phyloP scores from a whole-genome alignment of 2,329 filamentous ascomycete genomes.

The Fusarium napiforme region DNA sequence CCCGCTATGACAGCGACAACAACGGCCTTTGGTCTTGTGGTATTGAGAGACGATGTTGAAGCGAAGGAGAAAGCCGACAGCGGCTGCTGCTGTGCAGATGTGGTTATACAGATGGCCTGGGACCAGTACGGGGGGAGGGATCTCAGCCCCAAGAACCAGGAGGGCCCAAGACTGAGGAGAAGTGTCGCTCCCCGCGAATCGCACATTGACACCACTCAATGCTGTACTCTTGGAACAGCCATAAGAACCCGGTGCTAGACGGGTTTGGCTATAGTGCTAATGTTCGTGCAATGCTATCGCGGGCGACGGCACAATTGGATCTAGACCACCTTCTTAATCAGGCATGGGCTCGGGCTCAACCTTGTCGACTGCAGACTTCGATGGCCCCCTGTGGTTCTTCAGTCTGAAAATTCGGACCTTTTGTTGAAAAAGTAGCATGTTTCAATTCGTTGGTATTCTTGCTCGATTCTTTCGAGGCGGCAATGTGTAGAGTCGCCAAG shows the following conservation, averaged over 20 bases:
- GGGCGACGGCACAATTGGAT: constrained; percentile 29
- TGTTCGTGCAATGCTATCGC: constrained; percentile 16
- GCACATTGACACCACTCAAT: constrained; percentile 30
- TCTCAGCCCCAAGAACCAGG: constrained; percentile 33
- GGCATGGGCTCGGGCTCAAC: constrained; percentile 16
- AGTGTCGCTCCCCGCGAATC: constrained; percentile 37
- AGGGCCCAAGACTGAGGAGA: constrained; percentile 24
- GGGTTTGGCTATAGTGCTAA: constrained; percentile 16
- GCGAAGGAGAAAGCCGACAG: constrained; percentile 34
- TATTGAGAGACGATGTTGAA: constrained; percentile 28
- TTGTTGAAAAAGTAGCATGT: constrained; percentile 23
- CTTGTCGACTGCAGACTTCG: constrained; percentile 25
- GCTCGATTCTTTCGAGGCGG: constrained; percentile 7
- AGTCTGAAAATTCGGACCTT: constrained; percentile 41
- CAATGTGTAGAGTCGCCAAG: neutral
- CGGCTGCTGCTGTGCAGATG: constrained; percentile 34
- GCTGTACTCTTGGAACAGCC: neutral
- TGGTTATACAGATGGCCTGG: constrained; percentile 37
- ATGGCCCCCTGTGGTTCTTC: constrained; percentile 22
- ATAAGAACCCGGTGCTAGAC: constrained; percentile 29
- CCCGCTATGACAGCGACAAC: constrained; percentile 35
- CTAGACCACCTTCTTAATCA: constrained; percentile 30
- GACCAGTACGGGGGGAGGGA: constrained; percentile 22
- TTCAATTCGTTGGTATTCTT: constrained; percentile 4
- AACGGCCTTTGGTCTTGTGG: constrained; percentile 24